These are phyloP conservation scores for Ophiocordyceps camponoti-rufipedis DNA, from an alignment of 2,329 filamentous ascomycete genomes.

Conservation along the genomic window DNA sequence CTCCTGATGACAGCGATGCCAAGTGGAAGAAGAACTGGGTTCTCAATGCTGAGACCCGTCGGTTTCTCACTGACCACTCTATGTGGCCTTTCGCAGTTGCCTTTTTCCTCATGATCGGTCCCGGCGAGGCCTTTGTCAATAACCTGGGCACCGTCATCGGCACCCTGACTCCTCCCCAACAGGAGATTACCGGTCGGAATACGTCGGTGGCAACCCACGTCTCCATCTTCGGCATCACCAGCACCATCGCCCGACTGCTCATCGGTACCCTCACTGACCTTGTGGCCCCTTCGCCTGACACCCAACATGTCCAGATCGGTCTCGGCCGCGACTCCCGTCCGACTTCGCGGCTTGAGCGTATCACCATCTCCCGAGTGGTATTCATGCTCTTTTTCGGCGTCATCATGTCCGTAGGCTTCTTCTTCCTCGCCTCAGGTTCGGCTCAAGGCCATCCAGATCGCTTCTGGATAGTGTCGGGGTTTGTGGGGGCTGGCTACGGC, in stretches of 20 bases:
- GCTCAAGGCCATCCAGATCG: conserved; percentile 58
- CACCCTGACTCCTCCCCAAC: conserved; percentile 50
- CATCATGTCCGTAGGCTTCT: conserved; percentile 56
- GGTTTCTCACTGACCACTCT: conserved; percentile 71
- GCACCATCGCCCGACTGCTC: conserved; percentile 75
- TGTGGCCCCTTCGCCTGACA: conserved; percentile 51
- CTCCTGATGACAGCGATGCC: conserved; percentile 26
- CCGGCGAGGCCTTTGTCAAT: conserved; percentile 96
- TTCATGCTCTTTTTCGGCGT: conserved; percentile 64
- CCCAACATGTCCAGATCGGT: conserved; percentile 32
- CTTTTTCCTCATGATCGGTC: conserved; percentile 85
- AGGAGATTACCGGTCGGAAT: conserved; percentile 16
- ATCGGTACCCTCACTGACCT: conserved; percentile 81
- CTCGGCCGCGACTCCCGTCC: conserved; percentile 6
- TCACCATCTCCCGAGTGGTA: conserved; percentile 56
- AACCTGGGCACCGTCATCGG: conserved; percentile 89
- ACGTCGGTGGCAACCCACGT: conserved; percentile 73
- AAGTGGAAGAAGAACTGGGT: conserved; percentile 72
- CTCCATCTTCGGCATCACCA: conserved; percentile 77
- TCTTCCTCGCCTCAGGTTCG: conserved; percentile 58
- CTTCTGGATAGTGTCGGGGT: conserved; percentile 71
- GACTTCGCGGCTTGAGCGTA: conserved; percentile 16
- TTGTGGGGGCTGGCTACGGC: conserved; percentile 83
- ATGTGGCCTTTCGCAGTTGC: conserved; percentile 92
- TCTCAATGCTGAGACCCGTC: conserved; percentile 74